Percentiles rank a stretch among this genome's conserved stretches.
Conservation (phyloP, 2,329 filamentous ascomycete genomes). For the Diaporthe citri region DNA sequence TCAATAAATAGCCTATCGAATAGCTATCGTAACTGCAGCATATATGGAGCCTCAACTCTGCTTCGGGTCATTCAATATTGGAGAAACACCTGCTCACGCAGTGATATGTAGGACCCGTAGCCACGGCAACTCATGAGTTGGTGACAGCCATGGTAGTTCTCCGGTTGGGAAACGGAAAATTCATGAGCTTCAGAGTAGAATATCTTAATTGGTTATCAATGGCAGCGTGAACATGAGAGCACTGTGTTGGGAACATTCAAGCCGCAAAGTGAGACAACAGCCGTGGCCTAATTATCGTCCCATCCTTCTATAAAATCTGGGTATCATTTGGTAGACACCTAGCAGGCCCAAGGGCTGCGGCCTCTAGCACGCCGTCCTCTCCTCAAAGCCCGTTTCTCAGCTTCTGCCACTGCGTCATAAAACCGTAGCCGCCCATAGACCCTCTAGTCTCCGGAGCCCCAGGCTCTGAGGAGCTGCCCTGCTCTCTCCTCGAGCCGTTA, state of each 20-base stretch:
- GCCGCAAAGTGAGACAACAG: no score
- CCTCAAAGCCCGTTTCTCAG: conserved; percentile 65
- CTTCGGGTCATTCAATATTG: background rate
- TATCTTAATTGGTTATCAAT: background rate
- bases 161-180: no score
- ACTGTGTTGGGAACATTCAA: background rate
- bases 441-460: conserved; percentile 55
- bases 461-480: conserved; percentile 46
- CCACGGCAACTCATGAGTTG: background rate
- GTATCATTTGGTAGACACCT: background rate
- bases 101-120: background rate
- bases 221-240: background rate
- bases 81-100: background rate
- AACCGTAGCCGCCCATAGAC: conserved; percentile 65
- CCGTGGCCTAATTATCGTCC: background rate
- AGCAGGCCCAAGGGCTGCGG: background rate
- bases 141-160: background rate
- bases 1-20: background rate
- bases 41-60: background rate
- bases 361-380: background rate
- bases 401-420: conserved; percentile 74
- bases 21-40: background rate
- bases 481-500: conserved; percentile 50
- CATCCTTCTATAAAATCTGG: background rate
- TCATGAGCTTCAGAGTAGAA: background rate